Evolutionary conservation across 2,329 filamentous ascomycete genomes (phyloP), one percentile per base, ranked within the genome.

Genomic region (Whalleya microplaca): DNA sequence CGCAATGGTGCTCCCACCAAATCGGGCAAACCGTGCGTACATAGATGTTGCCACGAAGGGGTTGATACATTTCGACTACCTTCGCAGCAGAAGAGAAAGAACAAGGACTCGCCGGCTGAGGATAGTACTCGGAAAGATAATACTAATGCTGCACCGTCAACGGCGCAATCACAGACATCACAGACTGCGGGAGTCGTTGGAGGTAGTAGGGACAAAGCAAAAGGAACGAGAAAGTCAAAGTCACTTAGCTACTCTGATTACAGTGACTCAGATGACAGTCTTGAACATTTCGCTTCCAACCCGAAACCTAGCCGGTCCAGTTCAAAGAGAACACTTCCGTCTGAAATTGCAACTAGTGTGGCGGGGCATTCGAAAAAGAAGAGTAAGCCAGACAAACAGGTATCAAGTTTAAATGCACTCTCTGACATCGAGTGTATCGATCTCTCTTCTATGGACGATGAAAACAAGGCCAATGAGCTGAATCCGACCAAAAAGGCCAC

Each of bases 31-130:
- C 62, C 54, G 32, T 93, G 90, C 71, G 90, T 85, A 63, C 90
- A 94, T 65, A 72, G 82, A 37, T 94, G 90, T 66, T 94, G 90
- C 66, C 81, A 81, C 21, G 85, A 90, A 57, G 90, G 90, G 0
- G 68, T 90, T 18, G 84, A 90, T 37, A 90, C 86, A 59, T 86
- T 84, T 37, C 68, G 55, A 76, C 82, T 43, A 78, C 79, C 69
- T 56, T 74, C 53, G 58, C 66, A 8, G 69, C 69, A 49, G 51
- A 68, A 61, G 55, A 58, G 55, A 55, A 72, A 67, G 21, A 68
- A 63, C 18, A 71, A 71, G 10, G 29, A 4, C 21, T 10, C 12
- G 5, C 56, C 43, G 3, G 65, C 63, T 2, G 62, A 42, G 9
- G 42, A 61, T 16, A 41, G 45, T 7, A 20, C 57, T 7, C 56